phyloP scores from a whole-genome alignment of 2,329 filamentous ascomycete genomes.

The Paraphoma chrysanthemicola region DNA sequence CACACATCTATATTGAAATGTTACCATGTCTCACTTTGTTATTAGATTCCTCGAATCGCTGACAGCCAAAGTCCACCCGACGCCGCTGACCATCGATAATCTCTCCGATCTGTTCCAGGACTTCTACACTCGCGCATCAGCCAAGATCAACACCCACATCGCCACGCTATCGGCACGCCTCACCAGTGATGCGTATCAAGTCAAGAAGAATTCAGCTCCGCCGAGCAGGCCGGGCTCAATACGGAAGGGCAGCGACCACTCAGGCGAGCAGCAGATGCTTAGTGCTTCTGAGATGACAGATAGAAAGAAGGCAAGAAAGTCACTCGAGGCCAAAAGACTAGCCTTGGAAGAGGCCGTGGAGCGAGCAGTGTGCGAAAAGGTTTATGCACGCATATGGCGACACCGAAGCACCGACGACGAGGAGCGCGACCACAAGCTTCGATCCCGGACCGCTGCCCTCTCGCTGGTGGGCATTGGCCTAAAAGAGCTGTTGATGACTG shows the following conservation, averaged over 20 bases:
- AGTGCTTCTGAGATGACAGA: slow-evolving; percentile 84
- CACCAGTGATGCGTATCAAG: slow-evolving; percentile 65
- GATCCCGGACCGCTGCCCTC: slow-evolving; percentile 91
- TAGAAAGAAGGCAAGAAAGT: slow-evolving; percentile 77
- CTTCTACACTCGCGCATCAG: slow-evolving; percentile 83
- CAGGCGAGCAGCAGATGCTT: slow-evolving; percentile 80
- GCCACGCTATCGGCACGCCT: slow-evolving; percentile 77
- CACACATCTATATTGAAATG: background rate
- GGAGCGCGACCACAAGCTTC: slow-evolving; percentile 89
- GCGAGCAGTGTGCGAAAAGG: slow-evolving; percentile 79
- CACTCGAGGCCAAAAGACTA: slow-evolving; percentile 77
- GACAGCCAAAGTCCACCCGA: slow-evolving; percentile 83
- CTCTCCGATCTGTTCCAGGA: slow-evolving; percentile 91
- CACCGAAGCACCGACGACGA: slow-evolving; percentile 93
- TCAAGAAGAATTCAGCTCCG: slow-evolving; percentile 49
- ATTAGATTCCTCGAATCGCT: slow-evolving; percentile 88
- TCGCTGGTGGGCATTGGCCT: slow-evolving; percentile 90
- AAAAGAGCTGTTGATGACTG: slow-evolving; percentile 72
- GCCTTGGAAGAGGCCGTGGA: slow-evolving; percentile 92
- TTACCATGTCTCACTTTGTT: slow-evolving; percentile 1
- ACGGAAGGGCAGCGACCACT: slow-evolving; percentile 43
- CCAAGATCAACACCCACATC: slow-evolving; percentile 87
- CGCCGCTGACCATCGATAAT: slow-evolving; percentile 81
- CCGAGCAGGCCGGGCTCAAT: slow-evolving; percentile 49
- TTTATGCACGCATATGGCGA: slow-evolving; percentile 86